Base-by-base conservation (phyloP, 345 rosid species). In the Pelargonium nanum region DNA sequence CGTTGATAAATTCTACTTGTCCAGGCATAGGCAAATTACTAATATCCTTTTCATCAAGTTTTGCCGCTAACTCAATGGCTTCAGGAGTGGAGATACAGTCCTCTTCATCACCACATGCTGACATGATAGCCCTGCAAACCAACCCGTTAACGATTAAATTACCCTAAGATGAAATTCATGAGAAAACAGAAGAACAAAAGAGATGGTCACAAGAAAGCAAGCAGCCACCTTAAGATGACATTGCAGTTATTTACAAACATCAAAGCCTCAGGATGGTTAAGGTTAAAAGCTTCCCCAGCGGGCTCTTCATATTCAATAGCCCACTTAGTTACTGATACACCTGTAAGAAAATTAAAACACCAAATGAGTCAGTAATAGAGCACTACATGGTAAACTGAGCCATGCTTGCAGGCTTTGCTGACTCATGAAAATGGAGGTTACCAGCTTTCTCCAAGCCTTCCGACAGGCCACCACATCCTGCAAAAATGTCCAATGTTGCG, bases 241-340 rank as follows among this genome's bases (percentile, higher is more conserved):
- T 92, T 92, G 75, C 93, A 88, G 73, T 88, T 88, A 58, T 81
- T 74, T 40, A 85, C 69, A 66, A 88, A 89, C 71, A 88, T 79
- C 65, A 72, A 69, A 25, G 93, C 57, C 70, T 78, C 82, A 0
- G 88, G 89, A 77, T 92, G 87, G 62, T 88, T 91, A 54, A 74
- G 77, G 34, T 70, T 80, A 63, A 89, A 92, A 22, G 96, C 95
- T 53, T 82, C 82, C 26, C 85, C 96, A 58, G 96, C 98, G 70
- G 90, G 91, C 60, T 85, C 95, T 55, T 91, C 98, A 73, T 82
- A 88, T 77, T 91, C 96, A 22, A 91, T 88, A 1, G 98, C 92
- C 98, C 98, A 80, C 54, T 74, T 91, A 24, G 98, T 83, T 50
- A 21, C 60, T 56, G 88, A 77, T 22, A 73, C 83, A 69, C 96